phyloP scores from a whole-genome alignment of 768 basidiomycete species.

The Tylopilus intermedius region DNA sequence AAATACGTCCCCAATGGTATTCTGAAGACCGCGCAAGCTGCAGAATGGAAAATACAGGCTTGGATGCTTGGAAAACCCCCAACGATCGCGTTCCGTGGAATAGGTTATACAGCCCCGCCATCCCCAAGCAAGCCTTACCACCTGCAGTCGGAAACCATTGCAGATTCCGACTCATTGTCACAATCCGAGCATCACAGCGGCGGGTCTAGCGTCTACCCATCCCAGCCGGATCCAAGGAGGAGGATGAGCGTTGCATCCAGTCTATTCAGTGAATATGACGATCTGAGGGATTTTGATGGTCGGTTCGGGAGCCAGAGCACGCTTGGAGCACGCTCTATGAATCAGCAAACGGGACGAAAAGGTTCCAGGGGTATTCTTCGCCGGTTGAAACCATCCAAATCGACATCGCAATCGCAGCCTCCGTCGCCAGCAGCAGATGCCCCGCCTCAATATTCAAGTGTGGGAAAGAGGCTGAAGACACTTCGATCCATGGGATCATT shows the following conservation, averaged over 20 bases:
- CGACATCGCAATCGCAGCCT: conserved; percentile 41
- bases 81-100: conserved; percentile 75
- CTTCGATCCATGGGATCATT: conserved; percentile 80
- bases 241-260: conserved; percentile 72
- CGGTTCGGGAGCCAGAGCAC: conserved; percentile 80
- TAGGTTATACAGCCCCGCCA: conserved; percentile 64
- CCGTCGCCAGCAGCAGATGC: conserved; percentile 41
- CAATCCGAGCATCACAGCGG: conserved; percentile 18
- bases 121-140: conserved; percentile 30
- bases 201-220: conserved; percentile 26
- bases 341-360: conserved; percentile 47
- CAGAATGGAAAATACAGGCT: conserved; percentile 94
- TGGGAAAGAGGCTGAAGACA: conserved; percentile 59
- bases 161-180: conserved; percentile 16
- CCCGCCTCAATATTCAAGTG: conserved; percentile 22
- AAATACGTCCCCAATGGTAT: conserved; percentile 94
- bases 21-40: conserved; percentile 91
- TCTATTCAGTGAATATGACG: conserved; percentile 82
- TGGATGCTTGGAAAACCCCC: conserved; percentile 98
- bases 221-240: conserved; percentile 37
- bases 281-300: conserved; percentile 81
- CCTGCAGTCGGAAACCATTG: conserved; percentile 16
- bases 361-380: conserved; percentile 65
- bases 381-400: conserved; percentile 46
- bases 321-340: conserved; percentile 43